Conservation (phyloP, 2,329 filamentous ascomycete species). For the Aspergillus intermedius region DNA sequence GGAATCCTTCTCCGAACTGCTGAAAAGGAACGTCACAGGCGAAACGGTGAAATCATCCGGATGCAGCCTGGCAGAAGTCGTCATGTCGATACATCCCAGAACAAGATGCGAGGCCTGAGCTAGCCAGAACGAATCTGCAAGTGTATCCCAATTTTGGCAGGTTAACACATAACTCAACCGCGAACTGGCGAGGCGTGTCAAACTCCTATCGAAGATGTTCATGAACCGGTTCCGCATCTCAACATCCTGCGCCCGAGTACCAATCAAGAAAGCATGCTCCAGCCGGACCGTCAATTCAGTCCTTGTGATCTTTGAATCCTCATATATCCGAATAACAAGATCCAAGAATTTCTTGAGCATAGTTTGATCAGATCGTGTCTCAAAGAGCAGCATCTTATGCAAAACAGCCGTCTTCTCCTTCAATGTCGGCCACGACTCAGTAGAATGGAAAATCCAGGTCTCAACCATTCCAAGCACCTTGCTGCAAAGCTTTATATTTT, state of each 20-base stretch:
- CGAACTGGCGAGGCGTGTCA: conserved; percentile 86
- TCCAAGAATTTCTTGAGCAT: conserved; percentile 91
- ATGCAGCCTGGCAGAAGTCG: conserved; percentile 69
- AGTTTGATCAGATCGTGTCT: conserved; percentile 72
- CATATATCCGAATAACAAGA: conserved; percentile 94
- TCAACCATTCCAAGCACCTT: conserved; percentile 94
- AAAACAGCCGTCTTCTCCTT: conserved; percentile 98
- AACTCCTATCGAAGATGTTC: conserved; percentile 87
- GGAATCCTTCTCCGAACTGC: conserved; percentile 64
- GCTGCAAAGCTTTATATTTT: conserved; percentile 77
- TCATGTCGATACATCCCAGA: conserved; percentile 83
- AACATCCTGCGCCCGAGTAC: conserved; percentile 84
- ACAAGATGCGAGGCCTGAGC: conserved; percentile 90
- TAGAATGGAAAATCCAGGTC: conserved; percentile 90
- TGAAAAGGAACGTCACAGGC: conserved; percentile 66
- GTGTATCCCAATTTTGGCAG: conserved; percentile 93
- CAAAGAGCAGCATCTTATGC: conserved; percentile 98
- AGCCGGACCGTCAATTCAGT: conserved; percentile 94
- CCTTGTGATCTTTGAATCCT: conserved; percentile 89
- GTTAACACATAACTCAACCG: conserved; percentile 83
- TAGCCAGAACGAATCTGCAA: conserved; percentile 94
- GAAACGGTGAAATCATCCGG: conserved; percentile 75
- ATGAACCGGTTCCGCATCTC: conserved; percentile 97
- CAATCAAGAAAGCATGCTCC: conserved; percentile 96
- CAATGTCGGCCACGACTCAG: conserved; percentile 89